phyloP scores from a whole-genome alignment of 805 yeast genomes.

The Candida loeiensis region DNA sequence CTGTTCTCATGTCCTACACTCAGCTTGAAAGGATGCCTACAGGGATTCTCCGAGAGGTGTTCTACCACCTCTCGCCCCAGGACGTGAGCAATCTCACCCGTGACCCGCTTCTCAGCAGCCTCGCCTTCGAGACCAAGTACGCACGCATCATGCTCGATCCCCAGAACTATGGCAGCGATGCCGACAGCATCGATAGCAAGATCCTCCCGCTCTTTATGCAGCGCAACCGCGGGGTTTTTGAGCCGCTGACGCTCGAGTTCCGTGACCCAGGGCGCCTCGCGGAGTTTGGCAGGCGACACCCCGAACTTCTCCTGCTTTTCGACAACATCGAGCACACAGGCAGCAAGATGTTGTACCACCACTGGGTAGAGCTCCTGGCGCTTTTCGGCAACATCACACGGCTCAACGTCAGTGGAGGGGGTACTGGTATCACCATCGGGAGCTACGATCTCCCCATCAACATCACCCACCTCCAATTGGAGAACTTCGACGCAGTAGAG shows the following conservation, averaged over 20 bases:
- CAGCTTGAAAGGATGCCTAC: slow-evolving; percentile 6
- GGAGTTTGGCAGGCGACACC: slow-evolving; percentile 4
- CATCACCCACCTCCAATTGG: slow-evolving; percentile 5
- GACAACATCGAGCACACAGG: slow-evolving; percentile 7
- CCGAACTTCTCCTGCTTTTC: slow-evolving; percentile 6
- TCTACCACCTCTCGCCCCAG: slow-evolving; percentile 4
- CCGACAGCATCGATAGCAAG: slow-evolving; percentile 2
- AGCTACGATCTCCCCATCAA: slow-evolving; percentile 6
- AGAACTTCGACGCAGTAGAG: slow-evolving; percentile 2
- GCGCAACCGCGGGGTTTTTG: slow-evolving; percentile 2
- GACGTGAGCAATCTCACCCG: slow-evolving; percentile 4
- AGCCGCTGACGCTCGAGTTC: slow-evolving; percentile 6
- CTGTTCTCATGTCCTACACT: slow-evolving; percentile 1
- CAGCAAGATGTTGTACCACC: slow-evolving; percentile 3
- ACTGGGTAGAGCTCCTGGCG: slow-evolving; percentile 4
- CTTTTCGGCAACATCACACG: slow-evolving; percentile 5
- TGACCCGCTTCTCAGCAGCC: slow-evolving; percentile 1
- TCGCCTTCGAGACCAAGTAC: slow-evolving; percentile 3
- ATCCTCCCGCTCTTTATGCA: slow-evolving; percentile 5
- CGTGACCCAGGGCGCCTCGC: slow-evolving; percentile 3
- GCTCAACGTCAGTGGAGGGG: slow-evolving; percentile 5
- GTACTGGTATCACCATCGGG: slow-evolving; percentile 4
- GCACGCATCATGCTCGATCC: slow-evolving; percentile 6
- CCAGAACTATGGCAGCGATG: background rate
- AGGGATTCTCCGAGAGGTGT: background rate